A percentile compares a stretch with the other conserved stretches of the same genome.
Evolutionary conservation across 345 rosid genomes (phyloP).

Genomic region (Salix koriyanagi): DNA sequence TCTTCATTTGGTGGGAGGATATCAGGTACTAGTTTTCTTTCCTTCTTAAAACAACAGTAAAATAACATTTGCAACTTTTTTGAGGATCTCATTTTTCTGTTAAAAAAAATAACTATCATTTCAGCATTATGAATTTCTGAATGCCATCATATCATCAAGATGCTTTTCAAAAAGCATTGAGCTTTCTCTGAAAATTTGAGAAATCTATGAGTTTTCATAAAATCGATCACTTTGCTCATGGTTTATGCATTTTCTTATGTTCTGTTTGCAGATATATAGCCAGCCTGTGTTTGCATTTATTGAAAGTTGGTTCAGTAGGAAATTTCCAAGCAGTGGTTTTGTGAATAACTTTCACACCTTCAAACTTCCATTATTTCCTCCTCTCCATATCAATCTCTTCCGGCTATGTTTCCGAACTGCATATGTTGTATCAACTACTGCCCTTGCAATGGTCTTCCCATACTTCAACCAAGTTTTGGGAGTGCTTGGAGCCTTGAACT

Average conservation of each 20-base stretch:
- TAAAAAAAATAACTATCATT: no score
- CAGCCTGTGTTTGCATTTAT: constrained; percentile 62
- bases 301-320: constrained; percentile 48
- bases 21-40: constrained; percentile 39
- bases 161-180: no score
- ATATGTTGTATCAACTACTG: constrained; percentile 43
- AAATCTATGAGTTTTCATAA: not conserved
- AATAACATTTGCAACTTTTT: no score
- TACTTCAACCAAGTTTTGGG: constrained; percentile 61
- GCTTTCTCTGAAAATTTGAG: not conserved
- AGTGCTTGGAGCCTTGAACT: constrained; percentile 56
- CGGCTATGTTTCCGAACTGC: constrained; percentile 44
- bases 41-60: no score
- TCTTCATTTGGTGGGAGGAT: constrained; percentile 28
- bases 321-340: constrained; percentile 35
- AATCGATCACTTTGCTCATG: not conserved
- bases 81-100: no score
- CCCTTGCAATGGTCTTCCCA: constrained; percentile 44
- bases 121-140: no score
- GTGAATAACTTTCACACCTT: constrained; percentile 37
- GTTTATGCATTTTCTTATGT: not conserved
- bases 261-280: constrained; percentile 43
- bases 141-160: no score
- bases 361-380: constrained; percentile 27
- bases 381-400: constrained; percentile 31